phyloP scores from a whole-genome alignment of 768 basidiomycete species.

The Lactifluus hygrophoroides region DNA sequence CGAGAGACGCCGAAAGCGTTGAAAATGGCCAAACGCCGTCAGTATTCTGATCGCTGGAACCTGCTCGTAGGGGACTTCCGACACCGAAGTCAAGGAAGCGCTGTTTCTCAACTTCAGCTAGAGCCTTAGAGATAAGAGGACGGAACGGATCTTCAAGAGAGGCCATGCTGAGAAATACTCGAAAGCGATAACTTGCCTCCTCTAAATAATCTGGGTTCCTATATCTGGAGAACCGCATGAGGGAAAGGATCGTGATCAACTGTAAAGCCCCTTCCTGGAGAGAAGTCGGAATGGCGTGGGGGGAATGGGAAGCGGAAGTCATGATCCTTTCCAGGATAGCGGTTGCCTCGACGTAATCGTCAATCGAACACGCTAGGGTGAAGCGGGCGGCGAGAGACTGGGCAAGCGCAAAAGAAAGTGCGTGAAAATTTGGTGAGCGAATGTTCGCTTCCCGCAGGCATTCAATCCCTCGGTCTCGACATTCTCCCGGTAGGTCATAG shows the following conservation, averaged over 20 bases:
- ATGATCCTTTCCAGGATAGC: not conserved
- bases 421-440: not conserved
- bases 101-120: not conserved
- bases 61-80: not conserved
- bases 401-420: not conserved
- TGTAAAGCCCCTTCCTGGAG: not conserved
- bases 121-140: too few relatives aligned
- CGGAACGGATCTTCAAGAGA: not conserved
- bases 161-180: not conserved
- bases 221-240: not conserved
- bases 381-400: not conserved
- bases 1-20: not conserved
- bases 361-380: not conserved
- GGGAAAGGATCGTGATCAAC: not conserved
- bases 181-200: not conserved
- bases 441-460: too few relatives aligned
- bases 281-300: not conserved
- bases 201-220: not conserved
- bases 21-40: not conserved
- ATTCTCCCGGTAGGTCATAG: not conserved
- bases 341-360: not conserved
- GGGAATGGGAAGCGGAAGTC: not conserved
- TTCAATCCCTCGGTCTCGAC: not conserved
- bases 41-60: not conserved
- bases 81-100: not conserved